Conservation (phyloP, 768 basidiomycete genomes). For the Mycena chlorophos region DNA sequence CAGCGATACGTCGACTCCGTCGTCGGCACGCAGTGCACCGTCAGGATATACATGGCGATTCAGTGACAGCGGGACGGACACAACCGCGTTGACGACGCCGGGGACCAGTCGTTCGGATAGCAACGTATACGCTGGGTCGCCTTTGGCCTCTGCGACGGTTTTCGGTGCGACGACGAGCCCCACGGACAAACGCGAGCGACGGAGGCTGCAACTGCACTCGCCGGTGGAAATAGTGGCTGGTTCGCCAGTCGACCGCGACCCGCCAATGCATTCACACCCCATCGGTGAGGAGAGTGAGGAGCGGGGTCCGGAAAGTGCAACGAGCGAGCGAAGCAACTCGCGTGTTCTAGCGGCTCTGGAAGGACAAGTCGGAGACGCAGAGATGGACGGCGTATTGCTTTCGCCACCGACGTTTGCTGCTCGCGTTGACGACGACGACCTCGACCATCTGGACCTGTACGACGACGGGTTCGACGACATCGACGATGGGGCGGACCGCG, state of each 20-base stretch:
- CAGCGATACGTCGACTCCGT: constrained; percentile 9
- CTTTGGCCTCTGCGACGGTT: background rate
- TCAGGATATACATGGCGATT: background rate
- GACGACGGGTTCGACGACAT: constrained; percentile 7
- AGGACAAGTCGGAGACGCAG: constrained; percentile 18
- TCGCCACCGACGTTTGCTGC: constrained; percentile 19
- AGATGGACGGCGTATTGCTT: constrained; percentile 19
- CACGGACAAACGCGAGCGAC: constrained; percentile 11
- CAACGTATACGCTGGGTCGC: background rate
- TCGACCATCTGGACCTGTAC: constrained; percentile 10
- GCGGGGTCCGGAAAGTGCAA: constrained; percentile 10
- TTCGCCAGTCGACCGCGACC: background rate
- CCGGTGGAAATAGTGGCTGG: constrained; percentile 1
- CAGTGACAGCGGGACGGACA: constrained; percentile 6
- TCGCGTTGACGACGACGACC: constrained; percentile 10
- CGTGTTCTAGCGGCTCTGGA: constrained; percentile 20
- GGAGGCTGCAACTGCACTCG: constrained; percentile 13
- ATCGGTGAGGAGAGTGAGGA: constrained; percentile 18
- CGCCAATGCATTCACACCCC: constrained; percentile 22
- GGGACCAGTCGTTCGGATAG: background rate
- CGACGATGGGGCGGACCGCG: background rate
- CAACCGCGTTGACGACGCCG: constrained; percentile 14
- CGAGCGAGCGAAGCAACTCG: background rate
- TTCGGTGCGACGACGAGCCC: constrained; percentile 3
- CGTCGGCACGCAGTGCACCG: constrained; percentile 6